Evolutionary conservation across 768 basidiomycete genomes (phyloP).

Genomic region (Tremella fuciformis): DNA sequence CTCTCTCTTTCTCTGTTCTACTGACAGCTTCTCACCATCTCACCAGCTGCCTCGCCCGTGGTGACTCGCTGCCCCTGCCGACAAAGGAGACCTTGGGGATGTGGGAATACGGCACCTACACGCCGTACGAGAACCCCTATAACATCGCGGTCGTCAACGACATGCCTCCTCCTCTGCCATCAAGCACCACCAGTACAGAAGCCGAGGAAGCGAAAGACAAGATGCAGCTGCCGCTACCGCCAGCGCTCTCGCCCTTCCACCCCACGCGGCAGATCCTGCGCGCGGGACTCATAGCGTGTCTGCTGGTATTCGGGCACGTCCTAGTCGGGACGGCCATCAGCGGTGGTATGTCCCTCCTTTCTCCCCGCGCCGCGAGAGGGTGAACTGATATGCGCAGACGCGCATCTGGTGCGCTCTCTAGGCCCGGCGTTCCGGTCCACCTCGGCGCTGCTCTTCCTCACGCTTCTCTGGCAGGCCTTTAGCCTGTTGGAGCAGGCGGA

Average conservation of each 20-base stretch:
- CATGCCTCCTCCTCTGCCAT: background rate
- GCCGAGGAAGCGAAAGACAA: background rate
- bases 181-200: background rate
- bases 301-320: background rate
- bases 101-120: too few relatives aligned
- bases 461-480: constrained; percentile 32
- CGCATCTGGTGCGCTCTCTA: background rate
- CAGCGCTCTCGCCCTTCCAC: background rate
- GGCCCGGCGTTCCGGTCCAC: constrained; percentile 8
- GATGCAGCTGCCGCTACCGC: background rate
- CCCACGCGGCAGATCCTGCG: background rate
- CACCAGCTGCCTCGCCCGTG: too few relatives aligned
- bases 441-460: constrained; percentile 30
- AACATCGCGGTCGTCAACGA: too few relatives aligned
- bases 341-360: too few relatives aligned
- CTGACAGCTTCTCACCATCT: too few relatives aligned
- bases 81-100: too few relatives aligned
- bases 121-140: too few relatives aligned
- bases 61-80: too few relatives aligned
- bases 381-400: background rate
- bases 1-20: too few relatives aligned
- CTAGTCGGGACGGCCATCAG: background rate
- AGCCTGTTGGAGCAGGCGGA: constrained; percentile 30
- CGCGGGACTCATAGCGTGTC: background rate
- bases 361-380: too few relatives aligned